Evolutionary conservation across 2,329 filamentous ascomycete genomes (phyloP), one percentile per base, ranked within the genome.

Genomic region (Stromatinia cepivora): DNA sequence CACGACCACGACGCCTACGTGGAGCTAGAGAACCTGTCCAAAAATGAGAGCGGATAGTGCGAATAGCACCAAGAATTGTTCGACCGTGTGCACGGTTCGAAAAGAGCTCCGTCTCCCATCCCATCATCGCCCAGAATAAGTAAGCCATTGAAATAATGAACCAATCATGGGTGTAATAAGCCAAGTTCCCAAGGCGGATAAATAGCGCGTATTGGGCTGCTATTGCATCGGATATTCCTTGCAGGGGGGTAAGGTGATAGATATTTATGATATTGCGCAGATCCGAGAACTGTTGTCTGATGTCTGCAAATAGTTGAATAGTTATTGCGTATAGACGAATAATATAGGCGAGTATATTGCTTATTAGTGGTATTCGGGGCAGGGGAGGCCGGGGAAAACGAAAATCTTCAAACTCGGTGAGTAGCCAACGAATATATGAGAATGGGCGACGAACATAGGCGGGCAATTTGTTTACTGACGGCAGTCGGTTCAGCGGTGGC

Each of bases 141-240:
- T 17, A 50, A 10, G 1, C 3, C 0, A 6, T 20, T 13, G 11
- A 34, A 42, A n/a, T 5, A 3, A 28, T 0, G 11, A n/a, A 62
- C 6, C 6, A 45, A 0, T n/a, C 1, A 17, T 3, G 5, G 28
- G 17, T 20, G 11, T 11, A 28, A 31, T 0, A 1, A n/a, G n/a
- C 22, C 2, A 34, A 6, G 6, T 34, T n/a, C 20, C 4, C 1
- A 28, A 25, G 4, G 20, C 20, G 45, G 36, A 25, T 3, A 50
- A 25, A 3, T 36, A 34, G 42, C 22, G 11, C 46, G 22, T 4
- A 36, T n/a, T n/a, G 28, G 22, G 11, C 20, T 36, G 2, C 8
- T 50, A n/a, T 17, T 62, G 28, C 59, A 48, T 62, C 59, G 7
- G 11, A n/a, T 15, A 50, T 36, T 4, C 28, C 42, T 62, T 15